These are phyloP conservation scores for Colletotrichum caudatum DNA, from an alignment of 2,329 filamentous ascomycete species.

Conservation along the genomic window DNA sequence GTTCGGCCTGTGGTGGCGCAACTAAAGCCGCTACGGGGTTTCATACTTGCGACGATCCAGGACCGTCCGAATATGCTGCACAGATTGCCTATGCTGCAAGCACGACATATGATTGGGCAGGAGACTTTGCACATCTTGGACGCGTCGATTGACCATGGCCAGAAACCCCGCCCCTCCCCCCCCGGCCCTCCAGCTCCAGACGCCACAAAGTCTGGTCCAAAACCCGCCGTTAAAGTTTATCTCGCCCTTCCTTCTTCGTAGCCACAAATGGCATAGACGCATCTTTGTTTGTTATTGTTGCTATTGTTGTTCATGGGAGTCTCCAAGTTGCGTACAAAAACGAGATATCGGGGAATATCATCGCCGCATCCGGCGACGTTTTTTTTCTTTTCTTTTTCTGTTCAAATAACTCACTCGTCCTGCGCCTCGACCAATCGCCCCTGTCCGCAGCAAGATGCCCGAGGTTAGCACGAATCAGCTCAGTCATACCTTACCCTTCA, in stretches of 20 bases:
- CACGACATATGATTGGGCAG: not conserved
- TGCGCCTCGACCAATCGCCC: not conserved
- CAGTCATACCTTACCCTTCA: constrained; percentile 21
- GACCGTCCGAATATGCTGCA: not conserved
- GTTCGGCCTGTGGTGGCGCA: not conserved
- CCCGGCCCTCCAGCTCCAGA: not conserved
- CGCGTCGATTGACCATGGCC: not conserved
- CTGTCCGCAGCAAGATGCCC: constrained; percentile 16
- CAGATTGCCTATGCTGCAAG: too few relatives aligned
- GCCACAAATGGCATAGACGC: not conserved
- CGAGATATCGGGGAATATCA: not conserved
- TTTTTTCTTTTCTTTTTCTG: too few relatives aligned
- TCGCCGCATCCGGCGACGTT: constrained; percentile 23
- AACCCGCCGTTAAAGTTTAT: not conserved
- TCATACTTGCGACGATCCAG: not conserved
- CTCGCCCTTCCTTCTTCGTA: not conserved
- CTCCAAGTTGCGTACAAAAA: not conserved
- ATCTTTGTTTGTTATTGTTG: not conserved
- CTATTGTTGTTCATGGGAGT: not conserved
- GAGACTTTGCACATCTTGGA: not conserved
- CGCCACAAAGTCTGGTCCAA: constrained; percentile 4
- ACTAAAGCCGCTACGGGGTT: not conserved
- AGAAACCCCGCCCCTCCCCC: not conserved
- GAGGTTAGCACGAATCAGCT: constrained; percentile 30
- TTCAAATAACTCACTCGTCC: not conserved